Evolutionary conservation across 1,139 yeast genomes (phyloP).

Genomic region (Geotrichum bryndzae): DNA sequence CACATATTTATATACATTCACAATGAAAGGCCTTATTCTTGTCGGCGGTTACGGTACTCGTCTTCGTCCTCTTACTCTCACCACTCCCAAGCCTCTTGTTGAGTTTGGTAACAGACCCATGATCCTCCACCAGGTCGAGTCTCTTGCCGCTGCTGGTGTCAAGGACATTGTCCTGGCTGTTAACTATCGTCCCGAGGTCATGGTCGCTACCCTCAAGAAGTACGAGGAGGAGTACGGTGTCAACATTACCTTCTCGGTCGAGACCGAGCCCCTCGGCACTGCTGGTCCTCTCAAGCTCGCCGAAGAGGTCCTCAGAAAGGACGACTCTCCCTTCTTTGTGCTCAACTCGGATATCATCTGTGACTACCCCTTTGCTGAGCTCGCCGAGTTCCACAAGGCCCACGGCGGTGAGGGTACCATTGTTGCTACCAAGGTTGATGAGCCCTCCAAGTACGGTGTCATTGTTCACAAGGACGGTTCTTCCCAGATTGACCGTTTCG

Average conservation of each 20-base stretch:
- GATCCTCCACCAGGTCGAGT: conserved; percentile 91
- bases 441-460: conserved; percentile 99
- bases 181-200: conserved; percentile 98
- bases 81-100: conserved; percentile 96
- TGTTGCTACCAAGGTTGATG: conserved; percentile 98
- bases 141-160: conserved; percentile 96
- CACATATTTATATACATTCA: conserved; percentile 8
- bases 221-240: conserved; percentile 96
- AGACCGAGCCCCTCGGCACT: conserved; percentile 98
- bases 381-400: conserved; percentile 85
- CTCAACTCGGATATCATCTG: conserved; percentile 98
- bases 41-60: conserved; percentile 99
- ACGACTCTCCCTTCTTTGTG: conserved; percentile 93
- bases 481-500: conserved; percentile 94
- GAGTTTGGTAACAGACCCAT: conserved; percentile 96
- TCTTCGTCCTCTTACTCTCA: conserved; percentile 95
- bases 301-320: conserved; percentile 87
- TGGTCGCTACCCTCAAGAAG: conserved; percentile 91
- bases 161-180: conserved; percentile 98
- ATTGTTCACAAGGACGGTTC: conserved; percentile 94
- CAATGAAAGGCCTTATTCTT: conserved; percentile 95
- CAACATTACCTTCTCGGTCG: conserved; percentile 92
- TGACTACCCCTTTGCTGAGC: conserved; percentile 93
- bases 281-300: conserved; percentile 99
- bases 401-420: conserved; percentile 98